Percentiles rank a stretch among this genome's conserved stretches.
Evolutionary conservation across 257 asterid genomes (phyloP).

Genomic region (Osmanthus fragrans): DNA sequence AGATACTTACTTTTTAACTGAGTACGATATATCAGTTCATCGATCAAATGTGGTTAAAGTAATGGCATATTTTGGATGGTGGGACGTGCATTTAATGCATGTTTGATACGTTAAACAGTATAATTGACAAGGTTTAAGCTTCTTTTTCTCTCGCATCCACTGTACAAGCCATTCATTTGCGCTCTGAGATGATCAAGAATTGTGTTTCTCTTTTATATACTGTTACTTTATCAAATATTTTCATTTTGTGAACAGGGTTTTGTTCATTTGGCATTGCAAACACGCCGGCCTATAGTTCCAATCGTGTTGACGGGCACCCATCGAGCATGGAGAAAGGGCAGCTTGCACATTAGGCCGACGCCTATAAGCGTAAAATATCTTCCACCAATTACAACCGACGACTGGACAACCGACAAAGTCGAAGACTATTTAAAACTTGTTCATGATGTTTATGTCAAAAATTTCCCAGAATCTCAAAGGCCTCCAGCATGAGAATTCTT

Average conservation of each 20-base stretch:
- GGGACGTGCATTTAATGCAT: not conserved
- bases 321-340: slow-evolving; percentile 55
- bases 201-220: not conserved
- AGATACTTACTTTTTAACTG: not conserved
- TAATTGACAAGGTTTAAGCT: not conserved
- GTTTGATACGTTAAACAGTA: not conserved
- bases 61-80: not conserved
- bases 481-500: slow-evolving; percentile 18
- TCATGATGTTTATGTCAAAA: slow-evolving; percentile 42
- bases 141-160: too few relatives aligned
- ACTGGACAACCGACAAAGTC: slow-evolving; percentile 42
- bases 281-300: slow-evolving; percentile 46
- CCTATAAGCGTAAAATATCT: slow-evolving; percentile 46
- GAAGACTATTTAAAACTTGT: slow-evolving; percentile 41
- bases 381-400: slow-evolving; percentile 47
- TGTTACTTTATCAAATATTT: not conserved
- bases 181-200: not conserved
- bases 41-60: not conserved
- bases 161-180: too few relatives aligned
- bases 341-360: slow-evolving; percentile 42
- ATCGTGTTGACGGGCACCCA: slow-evolving; percentile 41
- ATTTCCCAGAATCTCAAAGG: slow-evolving; percentile 44
- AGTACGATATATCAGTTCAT: not conserved
- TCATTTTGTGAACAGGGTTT: slow-evolving; percentile 38
- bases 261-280: slow-evolving; percentile 51